phyloP scores from a whole-genome alignment of 306 rosid species.

The Pyrus bretschneideri region DNA sequence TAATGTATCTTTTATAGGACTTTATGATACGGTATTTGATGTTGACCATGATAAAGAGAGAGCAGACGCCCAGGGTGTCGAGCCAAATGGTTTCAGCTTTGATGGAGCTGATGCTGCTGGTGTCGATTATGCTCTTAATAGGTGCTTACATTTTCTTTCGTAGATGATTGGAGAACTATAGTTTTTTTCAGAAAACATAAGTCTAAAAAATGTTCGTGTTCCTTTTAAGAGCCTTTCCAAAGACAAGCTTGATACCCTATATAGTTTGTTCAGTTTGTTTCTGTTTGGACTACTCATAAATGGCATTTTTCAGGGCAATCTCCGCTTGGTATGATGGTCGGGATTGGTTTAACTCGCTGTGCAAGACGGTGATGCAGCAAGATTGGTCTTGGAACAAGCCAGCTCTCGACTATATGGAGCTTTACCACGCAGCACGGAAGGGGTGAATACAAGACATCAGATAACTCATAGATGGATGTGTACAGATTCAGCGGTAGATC shows the following conservation, averaged over 20 bases:
- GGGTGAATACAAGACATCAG: constrained; percentile 20
- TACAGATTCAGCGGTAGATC: constrained; percentile 32
- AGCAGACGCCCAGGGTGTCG: constrained; percentile 71
- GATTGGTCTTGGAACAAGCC: constrained; percentile 99
- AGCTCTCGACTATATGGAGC: constrained; percentile 90
- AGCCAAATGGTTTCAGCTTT: constrained; percentile 86
- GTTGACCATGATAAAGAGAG: constrained; percentile 75
- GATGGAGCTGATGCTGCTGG: constrained; percentile 88
- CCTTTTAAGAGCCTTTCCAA: background rate
- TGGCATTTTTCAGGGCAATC: constrained; percentile 63
- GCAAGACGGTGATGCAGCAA: constrained; percentile 95
- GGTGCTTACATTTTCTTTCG: constrained; percentile 30
- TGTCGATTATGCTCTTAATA: constrained; percentile 85
- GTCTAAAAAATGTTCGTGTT: background rate
- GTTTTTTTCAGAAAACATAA: background rate
- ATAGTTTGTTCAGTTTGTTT: background rate
- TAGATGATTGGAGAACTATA: background rate
- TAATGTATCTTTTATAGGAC: constrained; percentile 46
- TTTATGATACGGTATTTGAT: constrained; percentile 79
- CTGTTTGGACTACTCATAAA: background rate
- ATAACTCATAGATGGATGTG: constrained; percentile 18
- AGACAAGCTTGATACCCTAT: background rate
- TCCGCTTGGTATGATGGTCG: constrained; percentile 72
- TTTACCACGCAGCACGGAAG: constrained; percentile 82
- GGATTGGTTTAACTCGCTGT: constrained; percentile 70